phyloP scores from a whole-genome alignment of 257 asterid genomes.

The Oldenlandia corymbosa region DNA sequence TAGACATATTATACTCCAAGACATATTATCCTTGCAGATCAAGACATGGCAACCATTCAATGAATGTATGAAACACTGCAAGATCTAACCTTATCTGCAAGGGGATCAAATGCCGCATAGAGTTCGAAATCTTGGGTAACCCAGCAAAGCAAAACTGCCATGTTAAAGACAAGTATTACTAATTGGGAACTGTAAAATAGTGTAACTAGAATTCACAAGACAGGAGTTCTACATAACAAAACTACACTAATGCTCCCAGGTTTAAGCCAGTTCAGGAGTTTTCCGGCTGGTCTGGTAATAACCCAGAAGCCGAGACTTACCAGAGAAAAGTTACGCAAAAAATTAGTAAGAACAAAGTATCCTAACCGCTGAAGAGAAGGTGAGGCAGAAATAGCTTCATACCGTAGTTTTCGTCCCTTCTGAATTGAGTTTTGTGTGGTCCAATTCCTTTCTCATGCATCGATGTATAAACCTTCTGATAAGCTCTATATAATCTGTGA shows the following conservation, averaged over 20 bases:
- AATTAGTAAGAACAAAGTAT: not conserved
- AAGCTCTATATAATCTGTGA: constrained; percentile 77
- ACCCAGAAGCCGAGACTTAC: not conserved
- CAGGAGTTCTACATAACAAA: not conserved
- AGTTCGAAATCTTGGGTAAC: constrained; percentile 93
- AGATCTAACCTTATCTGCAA: constrained; percentile 90
- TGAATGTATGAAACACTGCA: not conserved
- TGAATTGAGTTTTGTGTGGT: constrained; percentile 91
- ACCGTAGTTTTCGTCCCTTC: constrained; percentile 96
- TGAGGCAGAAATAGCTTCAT: constrained; percentile 9
- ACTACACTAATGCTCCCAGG: not conserved
- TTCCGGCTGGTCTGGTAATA: not conserved
- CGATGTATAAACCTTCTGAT: constrained; percentile 68
- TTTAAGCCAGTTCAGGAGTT: not conserved
- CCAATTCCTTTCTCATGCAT: constrained; percentile 84
- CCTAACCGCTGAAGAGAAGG: no score
- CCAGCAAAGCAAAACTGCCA: constrained; percentile 94
- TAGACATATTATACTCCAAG: not conserved
- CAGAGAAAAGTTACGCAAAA: not conserved
- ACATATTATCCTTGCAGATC: not conserved
- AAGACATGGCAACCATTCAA: not conserved
- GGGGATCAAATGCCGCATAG: constrained; percentile 98
- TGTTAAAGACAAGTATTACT: constrained; percentile 6
- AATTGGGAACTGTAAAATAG: not conserved
- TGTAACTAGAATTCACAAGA: not conserved